Evolutionary conservation across 805 yeast species (phyloP), one percentile per base, ranked within the genome.

Genomic region (Clavispora asparagi): DNA sequence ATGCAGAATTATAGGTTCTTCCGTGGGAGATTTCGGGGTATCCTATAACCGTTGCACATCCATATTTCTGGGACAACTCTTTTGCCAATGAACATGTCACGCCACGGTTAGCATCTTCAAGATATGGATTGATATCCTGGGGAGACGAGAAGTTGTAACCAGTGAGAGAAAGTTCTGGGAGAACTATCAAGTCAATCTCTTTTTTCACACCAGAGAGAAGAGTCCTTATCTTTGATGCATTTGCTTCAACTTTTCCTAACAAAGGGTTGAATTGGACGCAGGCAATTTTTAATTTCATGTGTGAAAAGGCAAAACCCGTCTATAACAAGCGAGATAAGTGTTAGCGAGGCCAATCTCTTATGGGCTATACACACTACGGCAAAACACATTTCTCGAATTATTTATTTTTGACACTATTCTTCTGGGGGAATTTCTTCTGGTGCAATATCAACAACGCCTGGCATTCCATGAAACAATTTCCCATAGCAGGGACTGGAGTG

Each of bases 141-240:
- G 56, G 60, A 25, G 67, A 61, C 27, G 63, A 59, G 64, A 84
- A 91, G 57, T 83, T 85, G 61, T 90, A 90, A 0, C 97, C 96
- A 0, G 95, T 85, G 11, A 91, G 65, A 0, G 95, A 89, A 42
- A 90, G 65, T 57, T 90, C 97, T 0, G 97, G 96, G 7, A 91
- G 72, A 1, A 90, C 77, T 7, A 90, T 62, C n/a, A 90, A 53
- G 59, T 89, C 95, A 1, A 82, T 78, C 7, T 62, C 60, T 33
- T 55, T 53, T 38, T 57, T 54, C 42, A 41, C 32, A 5, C 39
- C 28, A 9, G 68, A 63, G 11, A 81, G 51, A 6, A 82, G 54
- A 2, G 51, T 44, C 41, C 69, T 54, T 1, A 87, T 82, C 33
- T 76, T 70, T 6, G 63, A 55, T 11, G 75, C 67, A 53, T 85